phyloP scores from a whole-genome alignment of 305 asterid species.

The Fraxinus sp. region DNA sequence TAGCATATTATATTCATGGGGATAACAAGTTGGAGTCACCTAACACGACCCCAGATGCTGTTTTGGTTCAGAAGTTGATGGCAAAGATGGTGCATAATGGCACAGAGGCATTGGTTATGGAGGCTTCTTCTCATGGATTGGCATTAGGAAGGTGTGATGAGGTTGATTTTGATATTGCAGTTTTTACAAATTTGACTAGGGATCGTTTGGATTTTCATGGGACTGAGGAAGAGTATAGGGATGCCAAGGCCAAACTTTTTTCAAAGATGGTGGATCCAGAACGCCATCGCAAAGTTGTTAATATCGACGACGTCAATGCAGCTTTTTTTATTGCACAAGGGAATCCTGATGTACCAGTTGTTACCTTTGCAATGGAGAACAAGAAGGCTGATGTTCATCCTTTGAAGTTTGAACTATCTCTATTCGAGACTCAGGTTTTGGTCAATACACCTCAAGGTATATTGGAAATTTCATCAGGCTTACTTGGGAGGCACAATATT shows the following conservation, averaged over 20 bases:
- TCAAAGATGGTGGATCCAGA: conserved; percentile 80
- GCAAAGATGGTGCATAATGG: conserved; percentile 92
- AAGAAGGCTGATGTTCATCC: conserved; percentile 88
- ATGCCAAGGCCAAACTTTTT: conserved; percentile 70
- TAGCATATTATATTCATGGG: conserved; percentile 70
- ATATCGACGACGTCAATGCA: conserved; percentile 83
- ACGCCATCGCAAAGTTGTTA: conserved; percentile 83
- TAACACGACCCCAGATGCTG: conserved; percentile 54
- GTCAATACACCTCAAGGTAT: conserved; percentile 91
- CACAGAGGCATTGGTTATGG: conserved; percentile 88
- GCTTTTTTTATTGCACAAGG: conserved; percentile 70
- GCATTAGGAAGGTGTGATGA: conserved; percentile 71
- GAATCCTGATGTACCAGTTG: conserved; percentile 73
- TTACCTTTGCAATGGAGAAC: conserved; percentile 82
- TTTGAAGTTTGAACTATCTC: conserved; percentile 71
- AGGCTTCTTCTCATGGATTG: conserved; percentile 67
- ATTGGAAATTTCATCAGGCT: conserved; percentile 88
- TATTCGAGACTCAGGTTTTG: conserved; percentile 92
- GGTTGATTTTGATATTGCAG: conserved; percentile 90
- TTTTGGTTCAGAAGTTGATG: conserved; percentile 77
- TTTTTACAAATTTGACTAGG: conserved; percentile 69
- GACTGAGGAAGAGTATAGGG: conserved; percentile 64
- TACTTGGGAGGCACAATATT: conserved; percentile 89
- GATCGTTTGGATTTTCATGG: conserved; percentile 72
- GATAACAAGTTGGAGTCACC: conserved; percentile 71